phyloP scores from a whole-genome alignment of 2,329 filamentous ascomycete species.

The Ampelomyces quisqualis region DNA sequence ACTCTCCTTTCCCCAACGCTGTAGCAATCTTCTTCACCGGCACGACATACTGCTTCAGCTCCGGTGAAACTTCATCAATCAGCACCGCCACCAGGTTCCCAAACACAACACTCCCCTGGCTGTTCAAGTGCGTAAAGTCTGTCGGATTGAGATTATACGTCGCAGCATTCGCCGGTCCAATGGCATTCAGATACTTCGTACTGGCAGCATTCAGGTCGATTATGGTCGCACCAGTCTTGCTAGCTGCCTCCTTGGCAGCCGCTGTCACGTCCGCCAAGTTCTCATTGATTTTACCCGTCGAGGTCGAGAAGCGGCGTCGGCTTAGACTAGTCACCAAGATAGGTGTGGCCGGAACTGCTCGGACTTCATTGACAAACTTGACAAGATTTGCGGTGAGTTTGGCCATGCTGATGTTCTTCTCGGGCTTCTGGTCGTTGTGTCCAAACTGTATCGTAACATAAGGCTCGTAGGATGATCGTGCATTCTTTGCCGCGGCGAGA shows the following conservation, averaged over 20 bases:
- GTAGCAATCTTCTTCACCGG: slow-evolving; percentile 12
- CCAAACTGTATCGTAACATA: slow-evolving; percentile 62
- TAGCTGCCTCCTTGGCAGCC: slow-evolving; percentile 51
- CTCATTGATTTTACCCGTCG: slow-evolving; percentile 43
- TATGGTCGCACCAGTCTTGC: slow-evolving; percentile 39
- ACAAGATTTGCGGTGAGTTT: slow-evolving; percentile 55
- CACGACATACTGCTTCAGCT: slow-evolving; percentile 15
- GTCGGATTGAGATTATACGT: slow-evolving; percentile 49
- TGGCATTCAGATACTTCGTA: slow-evolving; percentile 52
- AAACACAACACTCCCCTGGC: slow-evolving; percentile 25
- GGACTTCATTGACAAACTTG: slow-evolving; percentile 40
- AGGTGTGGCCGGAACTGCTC: slow-evolving; percentile 34
- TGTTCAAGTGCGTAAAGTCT: slow-evolving; percentile 26
- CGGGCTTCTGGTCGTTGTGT: slow-evolving; percentile 60
- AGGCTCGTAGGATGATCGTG: slow-evolving; percentile 43
- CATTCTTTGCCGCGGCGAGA: slow-evolving; percentile 44
- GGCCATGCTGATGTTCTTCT: slow-evolving; percentile 47
- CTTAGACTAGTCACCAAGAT: slow-evolving; percentile 58
- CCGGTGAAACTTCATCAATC: slow-evolving; percentile 12
- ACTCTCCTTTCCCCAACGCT: slow-evolving; percentile 15
- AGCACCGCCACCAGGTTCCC: slow-evolving; percentile 23
- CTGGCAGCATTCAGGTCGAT: slow-evolving; percentile 57
- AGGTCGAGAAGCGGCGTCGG: slow-evolving; percentile 50
- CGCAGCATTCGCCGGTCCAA: slow-evolving; percentile 51
- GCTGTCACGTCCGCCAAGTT: slow-evolving; percentile 50